Percentiles rank a stretch among this genome's conserved stretches.
Evolutionary conservation across 495 filamentous ascomycete species (phyloP).

Genomic region (Hyaloscypha bicolor): DNA sequence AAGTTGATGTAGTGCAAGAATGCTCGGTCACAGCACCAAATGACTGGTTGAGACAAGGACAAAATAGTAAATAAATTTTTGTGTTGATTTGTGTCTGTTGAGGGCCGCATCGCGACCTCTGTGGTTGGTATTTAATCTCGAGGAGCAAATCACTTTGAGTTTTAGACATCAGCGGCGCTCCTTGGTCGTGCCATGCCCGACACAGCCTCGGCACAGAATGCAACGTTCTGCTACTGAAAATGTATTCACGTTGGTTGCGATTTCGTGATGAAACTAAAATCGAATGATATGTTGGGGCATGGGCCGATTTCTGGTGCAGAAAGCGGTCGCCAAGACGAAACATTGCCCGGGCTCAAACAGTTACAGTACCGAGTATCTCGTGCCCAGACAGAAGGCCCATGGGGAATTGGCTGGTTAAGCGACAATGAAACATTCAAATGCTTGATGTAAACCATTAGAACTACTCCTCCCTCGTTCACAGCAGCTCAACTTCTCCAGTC

Average conservation of each 20-base stretch:
- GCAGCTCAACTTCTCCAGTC: neutral
- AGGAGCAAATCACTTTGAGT: too few species aligned
- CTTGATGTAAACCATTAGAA: neutral
- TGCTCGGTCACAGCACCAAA: too few species aligned
- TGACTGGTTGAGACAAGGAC: too few species aligned
- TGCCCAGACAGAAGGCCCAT: neutral
- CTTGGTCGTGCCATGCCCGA: too few species aligned
- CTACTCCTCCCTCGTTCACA: neutral
- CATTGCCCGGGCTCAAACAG: neutral
- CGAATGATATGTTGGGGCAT: slow-evolving; percentile 9
- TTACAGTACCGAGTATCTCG: neutral
- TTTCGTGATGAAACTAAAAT: slow-evolving; percentile 10
- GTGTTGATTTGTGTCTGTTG: too few species aligned
- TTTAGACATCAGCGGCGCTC: too few species aligned
- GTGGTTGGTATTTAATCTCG: too few species aligned
- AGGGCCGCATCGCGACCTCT: too few species aligned
- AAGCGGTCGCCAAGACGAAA: neutral
- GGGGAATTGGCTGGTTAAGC: slow-evolving; percentile 14
- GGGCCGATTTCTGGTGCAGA: slow-evolving; percentile 9
- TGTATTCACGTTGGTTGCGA: neutral
- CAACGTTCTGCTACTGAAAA: too few species aligned
- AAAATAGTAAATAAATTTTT: too few species aligned
- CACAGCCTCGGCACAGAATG: too few species aligned
- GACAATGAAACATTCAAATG: slow-evolving; percentile 4
- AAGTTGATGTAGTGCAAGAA: too few species aligned